Evolutionary conservation across 768 basidiomycete species (phyloP).

Genomic region (Russula sp.): DNA sequence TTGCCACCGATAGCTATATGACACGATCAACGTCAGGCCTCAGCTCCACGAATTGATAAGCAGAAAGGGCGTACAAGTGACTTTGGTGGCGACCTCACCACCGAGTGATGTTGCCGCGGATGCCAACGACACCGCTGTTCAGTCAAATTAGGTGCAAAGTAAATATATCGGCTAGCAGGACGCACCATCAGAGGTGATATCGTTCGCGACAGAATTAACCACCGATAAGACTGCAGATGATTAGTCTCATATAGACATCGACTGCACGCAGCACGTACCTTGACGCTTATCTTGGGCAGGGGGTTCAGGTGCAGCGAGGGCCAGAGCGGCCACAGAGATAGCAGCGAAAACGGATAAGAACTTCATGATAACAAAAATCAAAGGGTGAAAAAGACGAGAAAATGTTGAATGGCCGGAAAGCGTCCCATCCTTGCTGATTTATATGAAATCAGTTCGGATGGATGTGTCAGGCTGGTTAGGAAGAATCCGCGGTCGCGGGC

Average conservation of each 20-base stretch:
- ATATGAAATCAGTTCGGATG: neutral
- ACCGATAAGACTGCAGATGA: conserved; percentile 1
- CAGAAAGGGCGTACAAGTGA: conserved; percentile 15
- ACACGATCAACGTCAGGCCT: neutral
- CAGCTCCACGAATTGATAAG: too few relatives aligned
- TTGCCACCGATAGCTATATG: conserved; percentile 14
- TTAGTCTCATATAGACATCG: neutral
- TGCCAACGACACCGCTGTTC: conserved; percentile 3
- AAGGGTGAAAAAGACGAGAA: neutral
- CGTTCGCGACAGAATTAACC: neutral
- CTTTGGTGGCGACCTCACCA: neutral
- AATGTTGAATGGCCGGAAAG: neutral
- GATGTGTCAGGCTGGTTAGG: too few relatives aligned
- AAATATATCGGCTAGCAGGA: neutral
- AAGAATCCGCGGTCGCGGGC: too few relatives aligned
- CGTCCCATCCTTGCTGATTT: neutral
- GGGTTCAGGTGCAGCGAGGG: neutral
- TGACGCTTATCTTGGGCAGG: neutral
- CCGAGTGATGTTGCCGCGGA: neutral
- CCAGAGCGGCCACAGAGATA: neutral
- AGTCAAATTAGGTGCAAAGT: neutral
- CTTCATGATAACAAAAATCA: conserved; percentile 1
- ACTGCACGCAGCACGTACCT: neutral
- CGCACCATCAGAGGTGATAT: conserved; percentile 9
- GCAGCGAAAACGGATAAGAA: neutral